Base-by-base conservation (phyloP, 139 green algal species). In the Picochlorum costavermella region DNA sequence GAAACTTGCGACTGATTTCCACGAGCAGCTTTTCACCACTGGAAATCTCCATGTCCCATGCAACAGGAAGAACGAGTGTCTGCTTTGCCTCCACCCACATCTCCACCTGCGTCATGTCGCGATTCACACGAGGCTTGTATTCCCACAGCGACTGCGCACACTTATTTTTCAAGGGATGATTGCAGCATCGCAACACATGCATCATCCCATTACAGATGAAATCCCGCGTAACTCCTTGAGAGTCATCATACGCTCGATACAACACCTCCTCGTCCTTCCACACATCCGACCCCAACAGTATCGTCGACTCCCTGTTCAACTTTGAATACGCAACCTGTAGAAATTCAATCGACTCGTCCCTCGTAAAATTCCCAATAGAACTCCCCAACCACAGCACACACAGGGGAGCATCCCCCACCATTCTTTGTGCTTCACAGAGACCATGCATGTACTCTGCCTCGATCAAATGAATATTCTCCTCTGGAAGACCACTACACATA, bases 1-100 rank as follows among this genome's bases (percentile, higher is more conserved):
- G 81, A 63, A 88, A 87, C 56, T 87, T 87, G 44, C 81, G 69
- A 13, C 64, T 79, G 8, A 87, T 56, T 51, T 87, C 81, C 81
- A 87, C 77, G 20, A 87, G 64, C 17, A 87, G 43, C 16, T 60
- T 64, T 69, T 88, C 76, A 8, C 67, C 71, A 14, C 57, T 8
- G 3, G n/a, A 23, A 53, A 66, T 50, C 17, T 66, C 30, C 14
- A 31, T n/a, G 6, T 79, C 37, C 12, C 60, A 61, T 2, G 66
- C 61, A 50, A 61, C n/a, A 29, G 71, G 16, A 4, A 36, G 25
- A 2, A 26, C 10, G 37, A 78, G 51, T 33, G 37, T 50, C 1
- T 50, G 33, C 4, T 40, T 30, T 0, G 76, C 61, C 1, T 30
- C 13, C 12, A 81, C 33, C 40, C 50, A 83, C 76, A 83, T 83